phyloP scores from a whole-genome alignment of 73 alveolate genomes.

The Uronychia binucleata region DNA sequence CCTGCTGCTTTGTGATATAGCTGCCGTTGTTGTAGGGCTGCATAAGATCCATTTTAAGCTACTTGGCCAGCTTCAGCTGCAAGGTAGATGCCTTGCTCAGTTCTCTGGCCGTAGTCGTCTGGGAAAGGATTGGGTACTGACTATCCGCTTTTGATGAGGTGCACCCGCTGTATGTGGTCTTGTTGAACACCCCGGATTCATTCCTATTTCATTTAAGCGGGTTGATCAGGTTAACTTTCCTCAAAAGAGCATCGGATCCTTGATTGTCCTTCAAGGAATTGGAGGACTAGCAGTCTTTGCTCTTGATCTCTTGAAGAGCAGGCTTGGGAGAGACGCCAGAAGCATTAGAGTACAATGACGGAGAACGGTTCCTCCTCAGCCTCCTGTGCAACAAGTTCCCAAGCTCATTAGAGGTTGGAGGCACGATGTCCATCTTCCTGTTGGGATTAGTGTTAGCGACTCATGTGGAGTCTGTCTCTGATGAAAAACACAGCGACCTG shows the following conservation, averaged over 20 bases:
- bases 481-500: background rate
- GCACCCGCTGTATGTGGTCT: too few relatives aligned
- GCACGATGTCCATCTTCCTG: background rate
- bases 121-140: too few relatives aligned
- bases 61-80: background rate
- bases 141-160: too few relatives aligned
- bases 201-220: too few relatives aligned
- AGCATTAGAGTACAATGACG: background rate
- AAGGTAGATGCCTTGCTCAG: background rate
- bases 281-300: too few relatives aligned
- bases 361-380: background rate
- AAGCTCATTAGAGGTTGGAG: background rate
- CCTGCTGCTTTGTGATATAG: background rate
- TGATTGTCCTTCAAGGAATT: too few relatives aligned
- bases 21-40: background rate
- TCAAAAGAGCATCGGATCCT: too few relatives aligned
- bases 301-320: too few relatives aligned
- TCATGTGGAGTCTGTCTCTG: too few relatives aligned
- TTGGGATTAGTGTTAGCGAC: background rate
- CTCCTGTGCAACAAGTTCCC: background rate
- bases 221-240: too few relatives aligned
- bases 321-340: background rate
- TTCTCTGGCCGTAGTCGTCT: too few relatives aligned
- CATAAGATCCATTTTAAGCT: background rate
- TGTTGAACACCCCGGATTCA: too few relatives aligned